Percentiles rank a stretch among this genome's conserved stretches.
These are phyloP conservation scores for Xylaria sp. DNA, from an alignment of 2,329 filamentous ascomycete genomes.

Conservation along the genomic window DNA sequence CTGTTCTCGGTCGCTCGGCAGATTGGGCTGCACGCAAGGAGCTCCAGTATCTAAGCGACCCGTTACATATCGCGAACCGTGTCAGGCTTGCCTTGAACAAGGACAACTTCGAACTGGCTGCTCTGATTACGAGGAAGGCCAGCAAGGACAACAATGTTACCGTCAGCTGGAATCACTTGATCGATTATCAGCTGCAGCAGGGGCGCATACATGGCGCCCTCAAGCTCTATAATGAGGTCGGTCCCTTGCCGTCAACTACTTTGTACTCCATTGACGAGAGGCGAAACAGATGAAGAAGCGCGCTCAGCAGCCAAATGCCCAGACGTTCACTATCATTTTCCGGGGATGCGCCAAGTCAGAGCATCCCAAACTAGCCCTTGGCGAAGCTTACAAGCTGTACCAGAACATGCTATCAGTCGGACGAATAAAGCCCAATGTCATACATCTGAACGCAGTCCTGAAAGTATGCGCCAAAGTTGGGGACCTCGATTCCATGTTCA, in stretches of 20 bases:
- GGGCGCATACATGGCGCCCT: constrained; percentile 71
- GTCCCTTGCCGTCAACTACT: constrained; percentile 54
- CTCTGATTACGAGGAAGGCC: constrained; percentile 73
- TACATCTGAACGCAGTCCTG: constrained; percentile 90
- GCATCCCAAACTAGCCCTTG: constrained; percentile 67
- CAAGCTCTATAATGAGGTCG: constrained; percentile 83
- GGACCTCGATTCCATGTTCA: constrained; percentile 84
- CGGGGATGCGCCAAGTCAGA: constrained; percentile 73
- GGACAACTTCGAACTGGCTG: constrained; percentile 72
- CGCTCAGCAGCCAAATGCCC: constrained; percentile 78
- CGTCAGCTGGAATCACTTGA: constrained; percentile 89
- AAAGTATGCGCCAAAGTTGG: constrained; percentile 78
- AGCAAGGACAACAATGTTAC: constrained; percentile 71
- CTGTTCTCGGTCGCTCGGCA: constrained; percentile 42
- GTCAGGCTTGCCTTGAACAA: constrained; percentile 69
- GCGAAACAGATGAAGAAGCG: constrained; percentile 88
- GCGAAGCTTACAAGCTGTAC: constrained; percentile 79
- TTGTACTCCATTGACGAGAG: constrained; percentile 30
- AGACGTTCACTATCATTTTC: constrained; percentile 87
- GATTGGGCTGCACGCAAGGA: constrained; percentile 62
- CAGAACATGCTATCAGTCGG: constrained; percentile 74
- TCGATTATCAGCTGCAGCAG: constrained; percentile 74
- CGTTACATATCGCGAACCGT: constrained; percentile 75
- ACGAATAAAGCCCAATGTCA: constrained; percentile 75
- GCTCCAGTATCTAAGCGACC: constrained; percentile 73